Conservation (phyloP, 129 eudicot species). For the Solidago caesia region DNA sequence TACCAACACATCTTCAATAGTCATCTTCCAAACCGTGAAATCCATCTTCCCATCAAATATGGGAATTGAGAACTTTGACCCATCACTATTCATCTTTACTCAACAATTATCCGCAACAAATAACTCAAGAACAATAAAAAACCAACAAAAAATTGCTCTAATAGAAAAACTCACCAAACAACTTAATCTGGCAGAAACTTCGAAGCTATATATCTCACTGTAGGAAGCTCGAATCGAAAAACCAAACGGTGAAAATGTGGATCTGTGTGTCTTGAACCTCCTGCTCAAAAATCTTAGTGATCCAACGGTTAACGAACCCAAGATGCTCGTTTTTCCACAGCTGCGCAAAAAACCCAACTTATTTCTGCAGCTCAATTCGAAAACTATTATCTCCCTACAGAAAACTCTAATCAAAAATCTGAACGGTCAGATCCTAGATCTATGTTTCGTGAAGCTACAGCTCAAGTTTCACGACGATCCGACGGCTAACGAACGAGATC, state of each 20-base stretch:
- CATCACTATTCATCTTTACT: neutral
- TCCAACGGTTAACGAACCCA: neutral
- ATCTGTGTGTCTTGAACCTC: neutral
- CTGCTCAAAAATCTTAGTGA: neutral
- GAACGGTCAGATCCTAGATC: too few relatives aligned
- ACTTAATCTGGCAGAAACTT: neutral
- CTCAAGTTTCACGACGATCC: too few relatives aligned
- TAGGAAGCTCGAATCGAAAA: neutral
- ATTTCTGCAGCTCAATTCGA: too few relatives aligned
- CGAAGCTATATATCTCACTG: neutral
- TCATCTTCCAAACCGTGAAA: neutral
- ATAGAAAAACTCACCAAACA: neutral
- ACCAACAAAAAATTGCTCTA: neutral
- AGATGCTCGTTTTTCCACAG: neutral
- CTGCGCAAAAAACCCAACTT: neutral
- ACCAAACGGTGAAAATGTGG: neutral
- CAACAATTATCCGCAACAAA: neutral
- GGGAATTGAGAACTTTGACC: neutral
- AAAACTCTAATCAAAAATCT: too few relatives aligned
- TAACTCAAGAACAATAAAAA: too few relatives aligned
- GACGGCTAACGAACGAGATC: too few relatives aligned
- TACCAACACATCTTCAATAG: neutral
- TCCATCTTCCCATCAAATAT: conserved; percentile 10
- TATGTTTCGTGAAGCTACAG: too few relatives aligned
- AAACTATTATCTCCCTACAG: too few relatives aligned